A percentile compares a stretch with the other conserved stretches of the same genome.
These are phyloP conservation scores for Fusarium sp. DNA, from an alignment of 2,329 filamentous ascomycete species.

Conservation along the genomic window DNA sequence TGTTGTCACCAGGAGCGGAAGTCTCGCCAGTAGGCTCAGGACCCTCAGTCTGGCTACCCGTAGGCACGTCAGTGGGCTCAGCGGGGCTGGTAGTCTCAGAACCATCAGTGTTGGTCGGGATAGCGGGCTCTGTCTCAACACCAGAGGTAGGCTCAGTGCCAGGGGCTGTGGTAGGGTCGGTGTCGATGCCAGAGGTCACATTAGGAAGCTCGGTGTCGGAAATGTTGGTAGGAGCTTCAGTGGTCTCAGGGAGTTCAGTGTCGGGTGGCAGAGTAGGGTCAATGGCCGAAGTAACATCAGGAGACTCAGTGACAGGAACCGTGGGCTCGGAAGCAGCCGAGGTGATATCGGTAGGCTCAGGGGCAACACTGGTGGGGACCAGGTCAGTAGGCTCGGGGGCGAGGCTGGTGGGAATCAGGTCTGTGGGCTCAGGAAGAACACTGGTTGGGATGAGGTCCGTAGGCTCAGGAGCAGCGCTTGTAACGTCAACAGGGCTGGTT, in stretches of 20 bases:
- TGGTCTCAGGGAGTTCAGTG: not conserved
- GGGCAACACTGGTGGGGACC: slow-evolving; percentile 15
- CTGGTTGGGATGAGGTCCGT: slow-evolving; percentile 12
- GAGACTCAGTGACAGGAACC: slow-evolving; percentile 23
- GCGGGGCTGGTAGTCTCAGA: slow-evolving; percentile 25
- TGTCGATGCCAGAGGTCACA: slow-evolving; percentile 12
- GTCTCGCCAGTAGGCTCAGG: not conserved
- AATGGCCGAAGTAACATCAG: slow-evolving; percentile 25
- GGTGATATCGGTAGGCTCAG: slow-evolving; percentile 22
- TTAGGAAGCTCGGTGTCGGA: slow-evolving; percentile 8
- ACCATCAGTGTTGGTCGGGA: slow-evolving; percentile 18
- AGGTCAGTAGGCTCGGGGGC: not conserved
- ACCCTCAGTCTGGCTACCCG: not conserved
- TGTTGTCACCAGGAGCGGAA: not conserved
- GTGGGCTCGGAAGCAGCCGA: slow-evolving; percentile 21
- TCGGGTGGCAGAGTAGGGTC: slow-evolving; percentile 3
- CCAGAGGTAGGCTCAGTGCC: slow-evolving; percentile 20
- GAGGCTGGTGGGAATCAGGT: slow-evolving; percentile 7
- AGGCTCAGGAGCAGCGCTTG: slow-evolving; percentile 22
- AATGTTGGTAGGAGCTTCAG: slow-evolving; percentile 17
- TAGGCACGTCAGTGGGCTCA: slow-evolving; percentile 3
- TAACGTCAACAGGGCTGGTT: slow-evolving; percentile 18
- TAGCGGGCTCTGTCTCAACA: slow-evolving; percentile 14
- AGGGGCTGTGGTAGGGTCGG: slow-evolving; percentile 1
- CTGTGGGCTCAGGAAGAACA: slow-evolving; percentile 11